These are phyloP conservation scores for Albophoma yamanashiensis DNA, from an alignment of 2,329 filamentous ascomycete species.

Conservation along the genomic window DNA sequence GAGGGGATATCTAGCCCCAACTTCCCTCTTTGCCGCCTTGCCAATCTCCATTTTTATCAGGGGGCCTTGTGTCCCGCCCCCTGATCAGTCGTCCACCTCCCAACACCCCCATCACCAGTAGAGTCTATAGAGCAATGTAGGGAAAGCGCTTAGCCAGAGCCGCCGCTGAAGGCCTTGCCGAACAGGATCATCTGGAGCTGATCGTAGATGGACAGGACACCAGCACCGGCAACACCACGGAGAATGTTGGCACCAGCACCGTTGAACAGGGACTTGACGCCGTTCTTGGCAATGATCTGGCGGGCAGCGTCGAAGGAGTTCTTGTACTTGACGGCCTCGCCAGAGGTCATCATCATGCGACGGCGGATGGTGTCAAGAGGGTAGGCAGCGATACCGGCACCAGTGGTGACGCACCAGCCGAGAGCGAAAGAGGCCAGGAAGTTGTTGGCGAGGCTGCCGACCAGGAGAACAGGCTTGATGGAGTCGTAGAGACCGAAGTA, in stretches of 20 bases:
- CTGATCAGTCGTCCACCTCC: constrained; percentile 17
- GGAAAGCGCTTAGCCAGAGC: constrained; percentile 35
- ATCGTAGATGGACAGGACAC: constrained; percentile 99
- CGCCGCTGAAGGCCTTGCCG: constrained; percentile 96
- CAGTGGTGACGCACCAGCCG: constrained; percentile 98
- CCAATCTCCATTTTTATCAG: constrained; percentile 32
- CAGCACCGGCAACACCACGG: constrained; percentile 99
- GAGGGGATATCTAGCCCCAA: constrained; percentile 26
- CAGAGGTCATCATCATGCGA: constrained; percentile 99
- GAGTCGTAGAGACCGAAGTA: constrained; percentile 99
- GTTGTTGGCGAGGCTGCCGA: constrained; percentile 87
- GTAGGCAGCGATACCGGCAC: constrained; percentile 99
- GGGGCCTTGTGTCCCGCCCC: constrained; percentile 25
- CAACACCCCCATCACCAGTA: constrained; percentile 16
- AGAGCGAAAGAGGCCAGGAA: constrained; percentile 99
- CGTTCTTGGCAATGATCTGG: constrained; percentile 97
- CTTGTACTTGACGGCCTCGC: constrained; percentile 99
- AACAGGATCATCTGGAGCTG: constrained; percentile 98
- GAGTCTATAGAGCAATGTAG: constrained; percentile 31
- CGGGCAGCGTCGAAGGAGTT: constrained; percentile 87
- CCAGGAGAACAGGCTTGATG: constrained; percentile 96
- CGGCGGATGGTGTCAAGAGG: constrained; percentile 99
- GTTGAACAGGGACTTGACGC: constrained; percentile 99
- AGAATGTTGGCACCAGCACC: constrained; percentile 99
- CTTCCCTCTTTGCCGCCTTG: constrained; percentile 36